Percentiles rank a stretch among this genome's conserved stretches.
These are phyloP conservation scores for Wickerhamiella cacticola DNA, from an alignment of 805 yeast species.

Conservation along the genomic window DNA sequence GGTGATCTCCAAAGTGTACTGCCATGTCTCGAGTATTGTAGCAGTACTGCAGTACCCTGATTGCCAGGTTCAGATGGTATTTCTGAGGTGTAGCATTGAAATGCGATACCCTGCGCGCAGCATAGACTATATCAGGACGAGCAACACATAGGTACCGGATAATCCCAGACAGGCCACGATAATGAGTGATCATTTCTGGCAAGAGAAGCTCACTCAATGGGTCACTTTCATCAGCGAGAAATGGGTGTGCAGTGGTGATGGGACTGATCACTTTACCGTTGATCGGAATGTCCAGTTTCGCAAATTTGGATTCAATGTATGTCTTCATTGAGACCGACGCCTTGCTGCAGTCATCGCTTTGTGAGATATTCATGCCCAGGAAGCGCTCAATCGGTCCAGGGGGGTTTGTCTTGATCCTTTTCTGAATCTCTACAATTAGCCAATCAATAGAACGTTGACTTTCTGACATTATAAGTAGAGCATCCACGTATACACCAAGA, in stretches of 20 bases:
- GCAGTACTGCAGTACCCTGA: not conserved
- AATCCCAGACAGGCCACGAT: not conserved
- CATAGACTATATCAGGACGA: not conserved
- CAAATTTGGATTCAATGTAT: not conserved
- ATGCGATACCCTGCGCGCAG: not conserved
- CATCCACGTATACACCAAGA: not conserved
- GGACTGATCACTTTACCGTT: not conserved
- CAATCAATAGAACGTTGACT: not conserved
- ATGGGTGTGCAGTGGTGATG: not conserved
- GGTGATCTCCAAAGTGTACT: not conserved
- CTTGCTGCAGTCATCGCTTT: not conserved
- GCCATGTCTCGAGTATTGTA: not conserved
- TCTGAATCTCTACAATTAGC: not conserved
- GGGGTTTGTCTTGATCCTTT: not conserved
- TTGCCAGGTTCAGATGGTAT: not conserved
- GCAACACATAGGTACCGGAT: not conserved
- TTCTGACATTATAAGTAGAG: not conserved
- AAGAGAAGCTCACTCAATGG: not conserved
- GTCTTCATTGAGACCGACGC: not conserved
- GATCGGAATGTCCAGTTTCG: not conserved
- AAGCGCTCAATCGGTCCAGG: not conserved
- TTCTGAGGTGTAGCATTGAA: not conserved
- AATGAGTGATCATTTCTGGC: not conserved
- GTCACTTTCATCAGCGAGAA: not conserved
- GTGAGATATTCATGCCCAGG: not conserved